Conservation (phyloP, 1,139 yeast genomes). For the Meyerozyma smithsonii region DNA sequence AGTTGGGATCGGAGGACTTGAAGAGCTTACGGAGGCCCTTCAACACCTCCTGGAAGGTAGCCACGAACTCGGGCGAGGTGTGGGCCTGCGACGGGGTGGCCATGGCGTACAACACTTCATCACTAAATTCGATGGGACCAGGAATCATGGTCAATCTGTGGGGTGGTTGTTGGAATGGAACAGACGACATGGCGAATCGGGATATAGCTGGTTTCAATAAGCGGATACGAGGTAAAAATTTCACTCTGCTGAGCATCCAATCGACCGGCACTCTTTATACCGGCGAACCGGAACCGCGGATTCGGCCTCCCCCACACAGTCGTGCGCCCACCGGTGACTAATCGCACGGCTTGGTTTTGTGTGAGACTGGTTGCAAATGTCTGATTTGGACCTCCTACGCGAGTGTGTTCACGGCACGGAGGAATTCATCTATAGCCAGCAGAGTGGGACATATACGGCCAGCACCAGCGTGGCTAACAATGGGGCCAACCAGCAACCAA, state of each 20-base stretch:
- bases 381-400: neutral
- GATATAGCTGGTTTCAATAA: neutral
- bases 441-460: no score
- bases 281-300: neutral
- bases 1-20: conserved; percentile 56
- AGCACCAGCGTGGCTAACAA: no score
- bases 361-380: neutral
- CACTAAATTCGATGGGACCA: conserved; percentile 90
- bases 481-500: no score
- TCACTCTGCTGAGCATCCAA: neutral
- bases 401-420: conserved; percentile 1
- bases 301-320: neutral
- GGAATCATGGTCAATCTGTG: conserved; percentile 75
- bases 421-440: neutral
- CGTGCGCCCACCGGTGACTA: neutral
- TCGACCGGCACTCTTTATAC: neutral
- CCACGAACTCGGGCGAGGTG: conserved; percentile 82
- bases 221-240: neutral
- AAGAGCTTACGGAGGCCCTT: conserved; percentile 67
- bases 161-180: conserved; percentile 39
- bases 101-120: conserved; percentile 77
- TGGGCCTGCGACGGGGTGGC: conserved; percentile 84
- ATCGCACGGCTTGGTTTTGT: neutral
- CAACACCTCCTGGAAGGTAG: conserved; percentile 67
- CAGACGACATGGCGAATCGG: conserved; percentile 18